These are phyloP conservation scores for Pleurotus djamor DNA, from an alignment of 768 basidiomycete genomes.

Conservation along the genomic window DNA sequence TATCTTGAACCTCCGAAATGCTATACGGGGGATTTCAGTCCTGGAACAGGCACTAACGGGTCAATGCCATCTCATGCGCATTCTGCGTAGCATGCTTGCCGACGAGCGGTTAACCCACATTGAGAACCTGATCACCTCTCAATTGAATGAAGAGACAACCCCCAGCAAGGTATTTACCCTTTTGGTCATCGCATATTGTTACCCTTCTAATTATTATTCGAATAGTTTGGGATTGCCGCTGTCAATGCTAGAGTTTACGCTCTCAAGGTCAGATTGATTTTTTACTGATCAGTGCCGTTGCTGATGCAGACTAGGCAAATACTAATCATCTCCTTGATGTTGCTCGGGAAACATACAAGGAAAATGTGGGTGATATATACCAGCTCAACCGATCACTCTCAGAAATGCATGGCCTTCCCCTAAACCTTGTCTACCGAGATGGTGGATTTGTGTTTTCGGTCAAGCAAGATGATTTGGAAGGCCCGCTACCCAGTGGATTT, in stretches of 20 bases:
- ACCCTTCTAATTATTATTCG: not conserved
- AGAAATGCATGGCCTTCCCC: constrained; percentile 61
- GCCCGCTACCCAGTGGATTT: constrained; percentile 68
- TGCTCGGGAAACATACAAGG: constrained; percentile 91
- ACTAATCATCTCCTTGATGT: constrained; percentile 87
- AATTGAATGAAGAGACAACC: constrained; percentile 71
- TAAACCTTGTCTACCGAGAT: constrained; percentile 70
- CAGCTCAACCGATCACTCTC: constrained; percentile 58
- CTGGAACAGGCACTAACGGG: constrained; percentile 62
- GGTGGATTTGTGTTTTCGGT: constrained; percentile 72
- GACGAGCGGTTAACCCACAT: constrained; percentile 72
- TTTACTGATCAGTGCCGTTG: not conserved
- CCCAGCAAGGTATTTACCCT: constrained; percentile 54
- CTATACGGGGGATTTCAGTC: constrained; percentile 65
- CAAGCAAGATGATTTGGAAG: constrained; percentile 65
- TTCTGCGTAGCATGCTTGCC: constrained; percentile 66
- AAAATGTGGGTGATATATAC: constrained; percentile 88
- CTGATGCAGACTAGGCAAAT: constrained; percentile 49
- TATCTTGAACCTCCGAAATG: constrained; percentile 74
- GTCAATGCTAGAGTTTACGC: constrained; percentile 88
- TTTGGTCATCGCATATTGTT: not conserved
- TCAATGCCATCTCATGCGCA: constrained; percentile 55
- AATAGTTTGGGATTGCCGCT: constrained; percentile 67
- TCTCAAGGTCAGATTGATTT: constrained; percentile 52
- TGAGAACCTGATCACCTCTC: constrained; percentile 51